These are phyloP conservation scores for Pseudocercospora fijiensis DNA, from an alignment of 2,329 filamentous ascomycete species.

Conservation along the genomic window DNA sequence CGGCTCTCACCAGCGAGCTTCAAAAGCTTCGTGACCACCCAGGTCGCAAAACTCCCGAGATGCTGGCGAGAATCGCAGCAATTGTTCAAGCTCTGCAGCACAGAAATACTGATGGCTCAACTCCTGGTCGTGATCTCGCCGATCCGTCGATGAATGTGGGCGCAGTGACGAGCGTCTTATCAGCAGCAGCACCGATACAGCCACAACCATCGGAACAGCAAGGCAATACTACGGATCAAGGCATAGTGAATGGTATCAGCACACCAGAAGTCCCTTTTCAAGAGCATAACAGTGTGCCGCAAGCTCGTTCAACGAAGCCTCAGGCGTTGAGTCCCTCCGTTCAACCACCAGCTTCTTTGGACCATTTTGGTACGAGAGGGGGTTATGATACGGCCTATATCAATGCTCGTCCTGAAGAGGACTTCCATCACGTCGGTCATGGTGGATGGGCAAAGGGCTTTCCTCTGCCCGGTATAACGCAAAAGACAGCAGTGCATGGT, in stretches of 20 bases:
- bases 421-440: conserved; percentile 21
- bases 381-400: conserved; percentile 14
- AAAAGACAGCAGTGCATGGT: conserved; percentile 12
- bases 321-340: neutral
- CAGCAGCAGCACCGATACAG: neutral
- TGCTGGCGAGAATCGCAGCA: conserved; percentile 11
- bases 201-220: neutral
- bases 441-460: conserved; percentile 17
- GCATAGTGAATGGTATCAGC: neutral
- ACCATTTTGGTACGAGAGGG: neutral
- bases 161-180: neutral
- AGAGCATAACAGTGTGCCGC: neutral
- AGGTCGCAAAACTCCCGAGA: conserved; percentile 14
- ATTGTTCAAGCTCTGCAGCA: conserved; percentile 3
- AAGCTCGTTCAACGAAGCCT: neutral
- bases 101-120: neutral
- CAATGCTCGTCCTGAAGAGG: conserved; percentile 19
- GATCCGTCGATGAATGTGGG: neutral
- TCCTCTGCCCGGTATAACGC: conserved; percentile 8
- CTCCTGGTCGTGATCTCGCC: neutral
- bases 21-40: conserved; percentile 5
- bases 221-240: neutral
- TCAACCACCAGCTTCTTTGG: neutral
- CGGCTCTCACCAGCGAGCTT: neutral
- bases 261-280: neutral